Conservation (phyloP, 2,329 filamentous ascomycete species). For the Pseudogymnoascus pannorum region DNA sequence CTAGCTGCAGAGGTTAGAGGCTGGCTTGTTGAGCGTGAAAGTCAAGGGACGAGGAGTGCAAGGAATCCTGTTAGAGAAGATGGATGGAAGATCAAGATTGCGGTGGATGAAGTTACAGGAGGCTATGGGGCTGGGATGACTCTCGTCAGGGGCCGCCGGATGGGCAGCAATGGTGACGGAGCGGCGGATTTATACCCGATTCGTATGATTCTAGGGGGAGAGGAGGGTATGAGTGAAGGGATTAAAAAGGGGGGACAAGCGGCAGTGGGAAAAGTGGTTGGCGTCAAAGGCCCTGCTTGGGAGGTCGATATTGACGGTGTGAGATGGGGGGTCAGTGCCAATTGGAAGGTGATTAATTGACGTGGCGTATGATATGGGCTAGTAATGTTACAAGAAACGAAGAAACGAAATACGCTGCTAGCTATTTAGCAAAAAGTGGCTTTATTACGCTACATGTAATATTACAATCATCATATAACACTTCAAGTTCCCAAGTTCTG, state of each 20-base stretch:
- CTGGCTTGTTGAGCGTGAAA: conserved; percentile 41
- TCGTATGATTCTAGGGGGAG: conserved; percentile 27
- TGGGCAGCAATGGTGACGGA: conserved; percentile 17
- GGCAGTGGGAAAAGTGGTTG: conserved; percentile 23
- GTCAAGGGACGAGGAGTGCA: conserved; percentile 10
- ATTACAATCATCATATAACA: neutral
- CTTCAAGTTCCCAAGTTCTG: neutral
- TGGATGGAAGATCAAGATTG: conserved; percentile 24
- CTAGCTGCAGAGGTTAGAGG: conserved; percentile 41
- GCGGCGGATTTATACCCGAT: conserved; percentile 11
- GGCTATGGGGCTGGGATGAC: conserved; percentile 22
- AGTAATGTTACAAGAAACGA: neutral
- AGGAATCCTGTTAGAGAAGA: conserved; percentile 18
- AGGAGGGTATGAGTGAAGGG: conserved; percentile 19
- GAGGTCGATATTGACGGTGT: conserved; percentile 25
- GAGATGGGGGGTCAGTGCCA: conserved; percentile 30
- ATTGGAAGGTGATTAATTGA: conserved; percentile 26
- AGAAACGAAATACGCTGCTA: neutral
- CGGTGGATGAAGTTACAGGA: conserved; percentile 24
- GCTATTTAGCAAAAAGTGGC: neutral
- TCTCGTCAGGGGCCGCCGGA: conserved; percentile 23
- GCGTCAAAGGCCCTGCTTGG: conserved; percentile 29
- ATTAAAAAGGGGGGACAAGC: conserved; percentile 21
- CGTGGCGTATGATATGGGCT: neutral
- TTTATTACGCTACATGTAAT: neutral